These are phyloP conservation scores for Pyrus pyrifolia DNA, from an alignment of 306 rosid genomes.

Conservation along the genomic window DNA sequence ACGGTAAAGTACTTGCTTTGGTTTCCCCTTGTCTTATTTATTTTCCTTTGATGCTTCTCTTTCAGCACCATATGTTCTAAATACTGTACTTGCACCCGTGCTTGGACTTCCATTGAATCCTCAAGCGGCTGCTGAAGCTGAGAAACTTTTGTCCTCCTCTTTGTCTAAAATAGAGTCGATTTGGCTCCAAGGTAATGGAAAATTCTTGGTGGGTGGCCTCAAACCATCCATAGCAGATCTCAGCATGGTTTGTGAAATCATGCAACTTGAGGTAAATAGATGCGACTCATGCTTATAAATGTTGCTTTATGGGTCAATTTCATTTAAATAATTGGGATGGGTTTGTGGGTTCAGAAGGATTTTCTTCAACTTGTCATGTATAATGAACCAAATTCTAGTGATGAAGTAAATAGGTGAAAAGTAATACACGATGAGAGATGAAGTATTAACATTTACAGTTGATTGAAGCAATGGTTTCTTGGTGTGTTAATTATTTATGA, in stretches of 20 bases:
- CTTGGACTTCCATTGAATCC: slow-evolving; percentile 48
- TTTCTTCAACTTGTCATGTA: neutral
- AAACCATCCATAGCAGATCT: slow-evolving; percentile 80
- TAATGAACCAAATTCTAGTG: neutral
- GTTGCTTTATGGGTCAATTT: neutral
- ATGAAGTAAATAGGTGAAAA: neutral
- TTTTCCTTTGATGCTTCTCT: slow-evolving; percentile 17
- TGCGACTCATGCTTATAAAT: neutral
- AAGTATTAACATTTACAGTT: neutral
- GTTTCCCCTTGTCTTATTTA: slow-evolving; percentile 8
- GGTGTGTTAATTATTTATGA: neutral
- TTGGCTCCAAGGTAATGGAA: slow-evolving; percentile 65
- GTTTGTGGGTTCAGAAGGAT: neutral
- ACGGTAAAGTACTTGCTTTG: slow-evolving; percentile 3
- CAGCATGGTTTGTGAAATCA: slow-evolving; percentile 70
- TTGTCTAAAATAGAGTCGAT: slow-evolving; percentile 62
- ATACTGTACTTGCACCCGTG: slow-evolving; percentile 57
- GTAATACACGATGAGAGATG: neutral
- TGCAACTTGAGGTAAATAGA: slow-evolving; percentile 71
- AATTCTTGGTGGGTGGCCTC: slow-evolving; percentile 60
- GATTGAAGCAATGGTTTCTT: neutral
- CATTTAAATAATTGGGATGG: neutral
- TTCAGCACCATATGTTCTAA: slow-evolving; percentile 44
- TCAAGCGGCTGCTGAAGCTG: slow-evolving; percentile 67
- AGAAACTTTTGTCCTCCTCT: slow-evolving; percentile 53